phyloP scores from a whole-genome alignment of 345 rosid genomes.

The Gossypium bickii region DNA sequence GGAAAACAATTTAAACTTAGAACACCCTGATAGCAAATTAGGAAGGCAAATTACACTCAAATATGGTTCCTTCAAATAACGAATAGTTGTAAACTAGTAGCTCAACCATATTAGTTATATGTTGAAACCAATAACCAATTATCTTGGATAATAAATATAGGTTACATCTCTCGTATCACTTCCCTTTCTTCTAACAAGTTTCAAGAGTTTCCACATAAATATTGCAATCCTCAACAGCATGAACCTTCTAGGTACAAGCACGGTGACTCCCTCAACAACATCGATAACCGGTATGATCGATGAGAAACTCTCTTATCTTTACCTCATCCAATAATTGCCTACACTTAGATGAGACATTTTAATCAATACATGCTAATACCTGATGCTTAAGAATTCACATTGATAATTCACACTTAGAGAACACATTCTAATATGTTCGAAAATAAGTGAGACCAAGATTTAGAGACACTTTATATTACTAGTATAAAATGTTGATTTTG shows the following conservation, averaged over 20 bases:
- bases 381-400: not conserved
- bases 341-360: too few species aligned
- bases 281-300: too few species aligned
- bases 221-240: constrained; percentile 80
- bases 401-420: constrained; percentile 38
- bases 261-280: too few species aligned
- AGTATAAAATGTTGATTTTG: not conserved
- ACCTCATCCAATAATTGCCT: too few species aligned
- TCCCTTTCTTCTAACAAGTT: constrained; percentile 88
- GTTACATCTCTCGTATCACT: constrained; percentile 48
- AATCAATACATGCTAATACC: too few species aligned
- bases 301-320: constrained; percentile 64
- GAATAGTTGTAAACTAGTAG: too few species aligned
- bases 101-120: not conserved
- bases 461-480: not conserved
- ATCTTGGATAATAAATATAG: not conserved
- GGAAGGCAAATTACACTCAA: too few species aligned
- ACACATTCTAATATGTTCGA: not conserved
- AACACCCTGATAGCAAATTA: too few species aligned
- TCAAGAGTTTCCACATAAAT: constrained; percentile 90
- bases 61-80: too few species aligned
- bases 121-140: not conserved
- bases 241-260: constrained; percentile 64
- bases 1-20: too few species aligned
- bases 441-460: not conserved